Conservation (phyloP, 2,329 filamentous ascomycete genomes). For the Fusarium secorum region DNA sequence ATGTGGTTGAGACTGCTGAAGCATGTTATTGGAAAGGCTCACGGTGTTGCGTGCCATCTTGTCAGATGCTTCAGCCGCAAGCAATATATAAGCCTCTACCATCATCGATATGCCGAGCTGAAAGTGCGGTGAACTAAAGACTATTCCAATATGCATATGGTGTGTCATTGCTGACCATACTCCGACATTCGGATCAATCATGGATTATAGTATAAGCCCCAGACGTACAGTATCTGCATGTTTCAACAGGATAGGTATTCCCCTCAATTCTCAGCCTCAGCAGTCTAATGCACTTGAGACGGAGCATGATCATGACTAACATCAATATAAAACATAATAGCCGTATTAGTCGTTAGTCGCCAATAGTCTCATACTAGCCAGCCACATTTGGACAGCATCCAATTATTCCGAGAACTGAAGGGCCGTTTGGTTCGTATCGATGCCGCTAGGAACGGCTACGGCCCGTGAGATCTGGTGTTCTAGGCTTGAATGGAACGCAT, state of each 20-base stretch:
- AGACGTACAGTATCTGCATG: not conserved
- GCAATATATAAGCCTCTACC: not conserved
- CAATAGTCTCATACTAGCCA: not conserved
- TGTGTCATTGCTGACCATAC: not conserved
- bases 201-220: not conserved
- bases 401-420: not conserved
- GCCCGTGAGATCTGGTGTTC: slow-evolving; percentile 6
- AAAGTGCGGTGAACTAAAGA: not conserved
- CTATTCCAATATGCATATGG: not conserved
- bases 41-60: fast-evolving
- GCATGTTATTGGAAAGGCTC: fast-evolving
- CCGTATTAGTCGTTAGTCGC: not conserved
- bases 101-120: not conserved
- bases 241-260: not conserved
- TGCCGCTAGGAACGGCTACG: slow-evolving; percentile 4
- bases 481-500: not conserved
- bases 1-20: not conserved
- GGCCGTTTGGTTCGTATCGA: not conserved
- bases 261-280: not conserved
- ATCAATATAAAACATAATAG: not conserved
- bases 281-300: not conserved
- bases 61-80: not conserved
- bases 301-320: not conserved
- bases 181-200: not conserved
- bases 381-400: not conserved